A percentile compares a stretch with the other conserved stretches of the same genome.
These are phyloP conservation scores for Neonectria magnoliae DNA, from an alignment of 2,329 filamentous ascomycete species.

Conservation along the genomic window DNA sequence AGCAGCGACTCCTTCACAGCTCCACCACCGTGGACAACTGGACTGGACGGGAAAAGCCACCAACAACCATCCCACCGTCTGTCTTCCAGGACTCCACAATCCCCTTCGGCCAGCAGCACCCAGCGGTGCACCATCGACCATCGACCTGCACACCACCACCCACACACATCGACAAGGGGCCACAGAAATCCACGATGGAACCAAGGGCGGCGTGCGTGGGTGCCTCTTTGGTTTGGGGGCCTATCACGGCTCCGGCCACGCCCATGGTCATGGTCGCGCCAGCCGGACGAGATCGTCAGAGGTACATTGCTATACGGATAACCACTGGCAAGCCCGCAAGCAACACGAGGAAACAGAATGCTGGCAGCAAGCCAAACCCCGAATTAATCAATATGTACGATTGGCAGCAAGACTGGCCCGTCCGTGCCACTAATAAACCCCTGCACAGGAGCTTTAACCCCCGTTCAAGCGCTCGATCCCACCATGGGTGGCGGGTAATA, in stretches of 20 bases:
- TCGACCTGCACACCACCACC: slow-evolving; percentile 25
- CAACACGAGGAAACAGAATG: neutral
- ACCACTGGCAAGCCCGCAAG: neutral
- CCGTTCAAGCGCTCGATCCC: slow-evolving; percentile 18
- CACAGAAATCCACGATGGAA: slow-evolving; percentile 30
- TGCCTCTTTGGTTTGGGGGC: slow-evolving; percentile 16
- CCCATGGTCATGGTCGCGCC: neutral
- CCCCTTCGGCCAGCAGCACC: slow-evolving; percentile 19
- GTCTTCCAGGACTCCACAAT: slow-evolving; percentile 28
- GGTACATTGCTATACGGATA: neutral
- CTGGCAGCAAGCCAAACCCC: neutral
- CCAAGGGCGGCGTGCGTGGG: slow-evolving; percentile 9
- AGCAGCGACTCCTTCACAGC: too few relatives aligned
- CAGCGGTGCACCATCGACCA: slow-evolving; percentile 22
- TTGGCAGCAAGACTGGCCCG: neutral
- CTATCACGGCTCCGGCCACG: neutral
- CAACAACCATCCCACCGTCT: slow-evolving; percentile 34
- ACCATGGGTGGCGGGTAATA: slow-evolving; percentile 13
- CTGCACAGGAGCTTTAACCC: neutral
- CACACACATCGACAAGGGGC: slow-evolving; percentile 39
- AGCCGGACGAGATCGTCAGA: neutral
- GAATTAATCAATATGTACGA: neutral
- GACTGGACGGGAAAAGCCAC: slow-evolving; percentile 25
- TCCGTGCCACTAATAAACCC: neutral
- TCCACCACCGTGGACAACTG: neutral